Base-by-base conservation (phyloP, 345 rosid genomes). In the Camelina hispida region DNA sequence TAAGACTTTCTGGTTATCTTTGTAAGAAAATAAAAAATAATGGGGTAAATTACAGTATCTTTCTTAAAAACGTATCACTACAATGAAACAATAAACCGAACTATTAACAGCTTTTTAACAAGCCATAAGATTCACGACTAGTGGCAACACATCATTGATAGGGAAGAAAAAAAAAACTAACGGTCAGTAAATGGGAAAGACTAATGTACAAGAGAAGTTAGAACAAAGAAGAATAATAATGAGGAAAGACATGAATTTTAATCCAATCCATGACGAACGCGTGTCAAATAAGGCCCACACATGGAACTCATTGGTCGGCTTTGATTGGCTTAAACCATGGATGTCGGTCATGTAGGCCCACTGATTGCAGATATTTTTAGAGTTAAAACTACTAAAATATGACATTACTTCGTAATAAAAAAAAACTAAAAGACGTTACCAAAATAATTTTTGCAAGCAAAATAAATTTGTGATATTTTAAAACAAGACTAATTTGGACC, bases 331-430 rank as follows among this genome's bases (percentile, higher is more conserved):
- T 30, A 73, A 1, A 1, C 18, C 20, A 5, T 22, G 22, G 72
- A 65, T 56, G 77, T 78, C 77, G 77, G 81, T 71, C 71, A 70
- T 10, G 42, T 58, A 54, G 66, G 72, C 5, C 56, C 47, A 59
- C 4, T 37, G 58, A 54, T 44, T 47, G 60, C 18, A 14, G 14
- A 30, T 9, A n/a, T 8, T 57, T 53, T 58, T n/a, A 4, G 64
- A 8, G 9, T 17, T 8, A 42, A 54, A 28, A 25, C 13, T 54
- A 13, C 59, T 6, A 13, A 28, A 28, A 54, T 15, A 23, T 53
- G 35, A 6, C 35, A 25, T 6, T 13, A 53, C n/a, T 13, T 8
- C 15, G n/a, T n/a, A n/a, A n/a, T 51, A 1, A 10, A 11, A 52
- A 22, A 1, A 38, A 38, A 9, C 2, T 37, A 37, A 51, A n/a